phyloP scores from a whole-genome alignment of 1,139 yeast genomes.

The Hemisphaericaspora xylanilytica region DNA sequence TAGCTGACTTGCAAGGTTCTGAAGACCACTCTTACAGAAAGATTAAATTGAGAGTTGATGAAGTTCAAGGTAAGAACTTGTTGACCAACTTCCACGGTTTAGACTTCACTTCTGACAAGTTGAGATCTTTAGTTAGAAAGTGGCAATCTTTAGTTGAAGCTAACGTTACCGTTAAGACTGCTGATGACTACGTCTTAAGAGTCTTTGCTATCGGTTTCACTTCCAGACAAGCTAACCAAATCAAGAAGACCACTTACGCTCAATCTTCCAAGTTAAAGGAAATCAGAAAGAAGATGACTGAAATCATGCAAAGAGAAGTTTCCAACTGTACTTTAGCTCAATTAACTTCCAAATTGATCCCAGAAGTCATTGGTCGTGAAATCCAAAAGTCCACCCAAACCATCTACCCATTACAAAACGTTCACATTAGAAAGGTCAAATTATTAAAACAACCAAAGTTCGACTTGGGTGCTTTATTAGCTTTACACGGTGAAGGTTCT shows the following conservation, averaged over 20 bases:
- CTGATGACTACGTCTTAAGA: constrained; percentile 51
- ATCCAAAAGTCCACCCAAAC: constrained; percentile 52
- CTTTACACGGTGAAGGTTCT: constrained; percentile 52
- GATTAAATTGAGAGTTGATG: constrained; percentile 53
- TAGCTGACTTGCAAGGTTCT: constrained; percentile 52
- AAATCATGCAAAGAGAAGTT: constrained; percentile 53
- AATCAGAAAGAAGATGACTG: constrained; percentile 51
- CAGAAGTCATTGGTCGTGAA: constrained; percentile 54
- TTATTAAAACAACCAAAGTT: constrained; percentile 53
- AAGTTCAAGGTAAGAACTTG: constrained; percentile 54
- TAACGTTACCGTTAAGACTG: constrained; percentile 50
- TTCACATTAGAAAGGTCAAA: constrained; percentile 53
- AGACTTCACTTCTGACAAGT: constrained; percentile 50
- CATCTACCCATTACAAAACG: constrained; percentile 52
- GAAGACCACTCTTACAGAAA: constrained; percentile 55
- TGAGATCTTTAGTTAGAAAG: constrained; percentile 52
- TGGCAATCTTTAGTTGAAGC: constrained; percentile 57
- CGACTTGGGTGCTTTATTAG: constrained; percentile 51
- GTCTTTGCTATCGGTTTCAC: constrained; percentile 53
- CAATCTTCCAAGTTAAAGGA: constrained; percentile 52
- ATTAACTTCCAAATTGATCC: constrained; percentile 50
- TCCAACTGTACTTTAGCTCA: constrained; percentile 51
- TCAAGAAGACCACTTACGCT: constrained; percentile 51
- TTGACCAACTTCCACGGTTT: constrained; percentile 55
- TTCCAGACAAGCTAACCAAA: constrained; percentile 53